These are phyloP conservation scores for Coemansia sp. DNA, from an alignment of 192 early-diverging fungal genomes.

Conservation along the genomic window DNA sequence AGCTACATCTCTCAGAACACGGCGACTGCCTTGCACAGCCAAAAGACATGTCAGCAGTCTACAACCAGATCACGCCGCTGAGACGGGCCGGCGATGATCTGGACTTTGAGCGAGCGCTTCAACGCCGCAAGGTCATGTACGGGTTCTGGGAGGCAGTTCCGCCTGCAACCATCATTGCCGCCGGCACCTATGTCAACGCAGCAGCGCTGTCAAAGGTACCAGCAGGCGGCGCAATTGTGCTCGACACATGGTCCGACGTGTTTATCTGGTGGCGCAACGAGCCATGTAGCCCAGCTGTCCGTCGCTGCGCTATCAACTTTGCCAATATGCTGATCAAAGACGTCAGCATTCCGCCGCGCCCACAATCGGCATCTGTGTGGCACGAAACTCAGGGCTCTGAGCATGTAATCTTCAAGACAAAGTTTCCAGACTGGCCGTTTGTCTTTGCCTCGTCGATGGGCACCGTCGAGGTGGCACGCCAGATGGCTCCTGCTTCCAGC, in stretches of 20 bases:
- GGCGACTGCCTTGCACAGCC: constrained; percentile 11
- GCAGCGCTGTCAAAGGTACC: constrained; percentile 42
- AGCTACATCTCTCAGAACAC: constrained; percentile 31
- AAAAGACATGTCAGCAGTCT: constrained; percentile 22
- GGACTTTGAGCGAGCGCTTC: constrained; percentile 47
- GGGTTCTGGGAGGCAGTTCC: constrained; percentile 52
- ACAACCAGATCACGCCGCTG: constrained; percentile 34
- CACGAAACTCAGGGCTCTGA: constrained; percentile 47
- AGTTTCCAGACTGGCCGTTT: constrained; percentile 54
- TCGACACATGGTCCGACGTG: constrained; percentile 52
- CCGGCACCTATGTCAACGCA: constrained; percentile 42
- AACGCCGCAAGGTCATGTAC: constrained; percentile 48
- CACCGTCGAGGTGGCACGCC: constrained; percentile 9
- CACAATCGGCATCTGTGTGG: constrained; percentile 47
- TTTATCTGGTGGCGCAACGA: constrained; percentile 55
- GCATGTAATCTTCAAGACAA: constrained; percentile 52
- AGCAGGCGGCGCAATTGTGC: constrained; percentile 41
- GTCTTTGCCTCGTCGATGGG: constrained; percentile 40
- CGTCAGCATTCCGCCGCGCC: constrained; percentile 41
- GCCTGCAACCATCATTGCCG: constrained; percentile 43
- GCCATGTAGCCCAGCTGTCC: constrained; percentile 39
- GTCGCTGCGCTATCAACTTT: constrained; percentile 46
- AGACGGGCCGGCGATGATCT: constrained; percentile 36
- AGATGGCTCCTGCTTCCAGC: constrained; percentile 2
- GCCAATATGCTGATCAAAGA: constrained; percentile 43